These are phyloP conservation scores for Pleurotus platypus DNA, from an alignment of 768 basidiomycete species.

Conservation along the genomic window DNA sequence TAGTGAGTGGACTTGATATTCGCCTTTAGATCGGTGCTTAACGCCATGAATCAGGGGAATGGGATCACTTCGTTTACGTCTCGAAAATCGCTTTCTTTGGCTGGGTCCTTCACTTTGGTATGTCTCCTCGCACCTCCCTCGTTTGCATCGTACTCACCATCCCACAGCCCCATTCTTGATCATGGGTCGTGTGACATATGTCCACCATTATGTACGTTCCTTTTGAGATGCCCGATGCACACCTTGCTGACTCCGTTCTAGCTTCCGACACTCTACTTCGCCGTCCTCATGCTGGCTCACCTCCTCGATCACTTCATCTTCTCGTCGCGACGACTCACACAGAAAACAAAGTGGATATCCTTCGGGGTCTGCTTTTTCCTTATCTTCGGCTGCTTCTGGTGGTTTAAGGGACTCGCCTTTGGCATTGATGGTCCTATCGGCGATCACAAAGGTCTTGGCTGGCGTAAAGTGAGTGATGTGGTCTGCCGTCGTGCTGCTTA, in stretches of 20 bases:
- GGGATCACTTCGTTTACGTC: slow-evolving; percentile 93
- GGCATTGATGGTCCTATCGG: slow-evolving; percentile 88
- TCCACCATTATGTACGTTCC: slow-evolving; percentile 88
- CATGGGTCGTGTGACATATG: slow-evolving; percentile 96
- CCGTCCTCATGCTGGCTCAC: slow-evolving; percentile 88
- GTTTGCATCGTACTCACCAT: neutral
- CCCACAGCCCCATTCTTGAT: slow-evolving; percentile 86
- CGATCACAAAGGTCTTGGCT: slow-evolving; percentile 74
- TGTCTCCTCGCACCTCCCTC: slow-evolving; percentile 21
- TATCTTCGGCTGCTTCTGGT: slow-evolving; percentile 86
- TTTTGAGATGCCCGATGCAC: neutral
- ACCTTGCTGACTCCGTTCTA: slow-evolving; percentile 21
- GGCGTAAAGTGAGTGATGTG: slow-evolving; percentile 54
- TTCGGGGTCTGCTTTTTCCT: slow-evolving; percentile 60
- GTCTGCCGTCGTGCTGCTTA: neutral
- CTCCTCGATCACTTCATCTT: slow-evolving; percentile 93
- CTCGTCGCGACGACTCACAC: slow-evolving; percentile 59
- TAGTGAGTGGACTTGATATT: slow-evolving; percentile 42
- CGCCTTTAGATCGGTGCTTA: neutral
- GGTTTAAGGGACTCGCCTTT: slow-evolving; percentile 88
- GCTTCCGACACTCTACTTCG: slow-evolving; percentile 97
- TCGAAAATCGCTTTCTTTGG: slow-evolving; percentile 89
- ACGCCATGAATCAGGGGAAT: slow-evolving; percentile 55
- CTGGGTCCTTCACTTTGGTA: slow-evolving; percentile 89
- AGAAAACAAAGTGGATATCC: slow-evolving; percentile 62